phyloP scores from a whole-genome alignment of 2,329 filamentous ascomycete species.

The Colletotrichum melonis region DNA sequence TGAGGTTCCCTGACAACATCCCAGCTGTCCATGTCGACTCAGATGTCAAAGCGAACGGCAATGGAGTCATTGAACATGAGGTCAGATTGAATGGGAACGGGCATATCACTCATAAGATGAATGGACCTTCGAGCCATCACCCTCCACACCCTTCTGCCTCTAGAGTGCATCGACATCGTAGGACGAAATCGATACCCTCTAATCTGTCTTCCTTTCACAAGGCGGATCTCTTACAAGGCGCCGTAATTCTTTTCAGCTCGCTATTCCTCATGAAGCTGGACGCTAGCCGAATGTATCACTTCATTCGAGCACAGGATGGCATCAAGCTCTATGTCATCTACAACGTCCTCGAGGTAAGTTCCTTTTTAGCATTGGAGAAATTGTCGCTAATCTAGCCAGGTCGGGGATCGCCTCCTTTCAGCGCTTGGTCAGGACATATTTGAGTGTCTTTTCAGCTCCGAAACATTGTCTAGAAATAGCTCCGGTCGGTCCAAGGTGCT shows the following conservation, averaged over 20 bases:
- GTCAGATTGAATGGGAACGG: slow-evolving; percentile 23
- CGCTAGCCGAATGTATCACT: slow-evolving; percentile 97
- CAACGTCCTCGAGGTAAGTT: slow-evolving; percentile 86
- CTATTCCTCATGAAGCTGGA: slow-evolving; percentile 89
- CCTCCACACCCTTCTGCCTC: slow-evolving; percentile 34
- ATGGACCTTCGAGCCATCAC: slow-evolving; percentile 22
- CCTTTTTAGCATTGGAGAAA: neutral
- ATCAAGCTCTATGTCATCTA: slow-evolving; percentile 99
- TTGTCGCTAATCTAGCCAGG: slow-evolving; percentile 48
- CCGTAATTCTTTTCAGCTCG: slow-evolving; percentile 88
- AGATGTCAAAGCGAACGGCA: slow-evolving; percentile 14
- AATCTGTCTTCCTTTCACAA: slow-evolving; percentile 90
- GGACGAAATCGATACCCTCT: slow-evolving; percentile 87
- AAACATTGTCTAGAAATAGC: slow-evolving; percentile 88
- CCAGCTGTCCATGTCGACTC: slow-evolving; percentile 4
- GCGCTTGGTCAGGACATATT: slow-evolving; percentile 96
- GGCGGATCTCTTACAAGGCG: slow-evolving; percentile 91
- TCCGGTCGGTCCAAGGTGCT: slow-evolving; percentile 92
- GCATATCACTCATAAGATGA: slow-evolving; percentile 27
- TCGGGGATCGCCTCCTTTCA: slow-evolving; percentile 88
- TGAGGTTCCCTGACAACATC: neutral
- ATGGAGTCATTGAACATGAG: slow-evolving; percentile 42
- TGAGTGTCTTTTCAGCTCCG: slow-evolving; percentile 93
- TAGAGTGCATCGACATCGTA: slow-evolving; percentile 68
- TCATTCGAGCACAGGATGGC: slow-evolving; percentile 93